These are phyloP conservation scores for Microthlaspi erraticum DNA, from an alignment of 345 rosid genomes.

Conservation along the genomic window DNA sequence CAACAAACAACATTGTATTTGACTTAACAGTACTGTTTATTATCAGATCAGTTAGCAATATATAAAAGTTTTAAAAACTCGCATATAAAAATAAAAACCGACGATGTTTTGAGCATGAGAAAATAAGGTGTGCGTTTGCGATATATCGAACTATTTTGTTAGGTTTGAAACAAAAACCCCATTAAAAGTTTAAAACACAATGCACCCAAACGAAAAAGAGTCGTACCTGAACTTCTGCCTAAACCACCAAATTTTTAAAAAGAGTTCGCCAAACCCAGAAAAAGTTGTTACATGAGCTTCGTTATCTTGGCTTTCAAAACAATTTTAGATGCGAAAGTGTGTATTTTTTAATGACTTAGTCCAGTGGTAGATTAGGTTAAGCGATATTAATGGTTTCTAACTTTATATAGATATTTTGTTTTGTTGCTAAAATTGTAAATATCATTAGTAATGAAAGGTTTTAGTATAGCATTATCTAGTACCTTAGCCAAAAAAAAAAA, in stretches of 20 bases:
- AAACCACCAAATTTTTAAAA: slow-evolving; percentile 24
- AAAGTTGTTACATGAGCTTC: slow-evolving; percentile 6
- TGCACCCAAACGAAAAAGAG: slow-evolving; percentile 36
- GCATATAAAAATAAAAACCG: neutral
- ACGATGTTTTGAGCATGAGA: slow-evolving; percentile 2
- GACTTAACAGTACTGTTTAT: neutral
- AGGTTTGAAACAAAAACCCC: slow-evolving; percentile 32
- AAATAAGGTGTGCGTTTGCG: slow-evolving; percentile 13
- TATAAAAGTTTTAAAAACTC: neutral
- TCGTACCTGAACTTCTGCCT: slow-evolving; percentile 44
- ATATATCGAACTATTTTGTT: slow-evolving; percentile 26
- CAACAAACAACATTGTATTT: neutral
- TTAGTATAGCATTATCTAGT: too few relatives aligned
- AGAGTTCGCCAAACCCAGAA: slow-evolving; percentile 14
- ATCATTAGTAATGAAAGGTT: too few relatives aligned
- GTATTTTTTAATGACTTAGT: neutral
- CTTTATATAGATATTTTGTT: too few relatives aligned
- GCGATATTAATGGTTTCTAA: too few relatives aligned
- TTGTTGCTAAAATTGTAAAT: too few relatives aligned
- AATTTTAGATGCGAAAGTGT: neutral
- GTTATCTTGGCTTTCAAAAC: slow-evolving; percentile 6
- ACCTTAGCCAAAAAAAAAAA: too few relatives aligned
- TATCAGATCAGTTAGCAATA: neutral
- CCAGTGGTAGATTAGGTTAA: slow-evolving; percentile 1
- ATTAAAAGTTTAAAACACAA: slow-evolving; percentile 29